Conservation (phyloP, 352 stramenopile species). For the Phytophthora europaea region DNA sequence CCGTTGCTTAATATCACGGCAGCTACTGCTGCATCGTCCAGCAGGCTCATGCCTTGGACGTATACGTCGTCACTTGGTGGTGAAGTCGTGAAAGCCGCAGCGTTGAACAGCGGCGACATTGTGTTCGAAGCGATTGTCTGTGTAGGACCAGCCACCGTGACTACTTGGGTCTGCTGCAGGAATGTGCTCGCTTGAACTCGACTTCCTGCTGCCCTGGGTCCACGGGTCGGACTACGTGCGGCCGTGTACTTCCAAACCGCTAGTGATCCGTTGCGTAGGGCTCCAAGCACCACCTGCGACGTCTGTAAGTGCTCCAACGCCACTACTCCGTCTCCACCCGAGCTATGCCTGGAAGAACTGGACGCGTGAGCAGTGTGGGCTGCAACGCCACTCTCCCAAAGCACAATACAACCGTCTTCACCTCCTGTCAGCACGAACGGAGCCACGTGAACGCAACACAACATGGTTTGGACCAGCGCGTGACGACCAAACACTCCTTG, state of each 20-base stretch:
- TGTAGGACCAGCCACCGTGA: constrained; percentile 24
- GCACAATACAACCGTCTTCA: constrained; percentile 52
- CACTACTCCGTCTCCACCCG: constrained; percentile 35
- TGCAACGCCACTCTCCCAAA: constrained; percentile 70
- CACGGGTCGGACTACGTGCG: constrained; percentile 17
- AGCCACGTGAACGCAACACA: constrained; percentile 50
- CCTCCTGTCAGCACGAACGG: constrained; percentile 70
- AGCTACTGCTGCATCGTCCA: constrained; percentile 31
- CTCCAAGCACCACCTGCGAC: constrained; percentile 55
- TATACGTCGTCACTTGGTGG: constrained; percentile 10
- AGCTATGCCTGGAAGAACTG: constrained; percentile 5
- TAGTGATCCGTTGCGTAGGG: constrained; percentile 45
- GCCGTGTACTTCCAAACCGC: constrained; percentile 44
- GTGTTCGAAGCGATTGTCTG: constrained; percentile 4
- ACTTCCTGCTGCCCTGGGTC: constrained; percentile 5
- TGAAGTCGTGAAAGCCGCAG: neutral
- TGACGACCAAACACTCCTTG: constrained; percentile 75
- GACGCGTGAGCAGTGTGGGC: constrained; percentile 46
- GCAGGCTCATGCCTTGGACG: constrained; percentile 31
- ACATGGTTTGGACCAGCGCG: constrained; percentile 57
- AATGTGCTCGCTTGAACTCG: constrained; percentile 43
- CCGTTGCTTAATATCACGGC: constrained; percentile 38
- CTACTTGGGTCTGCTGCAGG: constrained; percentile 38
- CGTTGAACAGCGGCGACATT: constrained; percentile 18
- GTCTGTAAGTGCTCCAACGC: constrained; percentile 47